phyloP scores from a whole-genome alignment of 768 basidiomycete species.

The Pleurotus tuber-regium region DNA sequence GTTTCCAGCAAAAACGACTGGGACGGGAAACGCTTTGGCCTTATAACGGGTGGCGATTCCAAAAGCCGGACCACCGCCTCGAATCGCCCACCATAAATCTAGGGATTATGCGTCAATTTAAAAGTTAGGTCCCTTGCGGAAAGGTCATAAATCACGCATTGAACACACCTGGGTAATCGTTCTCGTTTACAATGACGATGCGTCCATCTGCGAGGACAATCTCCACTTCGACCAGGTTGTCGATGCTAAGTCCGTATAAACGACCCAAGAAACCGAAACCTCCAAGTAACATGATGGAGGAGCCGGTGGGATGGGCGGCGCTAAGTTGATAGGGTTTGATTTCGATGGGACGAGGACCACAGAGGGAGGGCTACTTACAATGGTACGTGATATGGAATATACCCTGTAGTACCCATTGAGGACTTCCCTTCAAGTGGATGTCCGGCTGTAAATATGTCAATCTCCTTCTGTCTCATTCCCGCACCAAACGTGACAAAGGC shows the following conservation, averaged over 20 bases:
- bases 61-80: constrained; percentile 80
- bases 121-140: too few species aligned
- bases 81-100: constrained; percentile 89
- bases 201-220: constrained; percentile 88
- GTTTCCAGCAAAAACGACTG: constrained; percentile 90
- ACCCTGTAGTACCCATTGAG: constrained; percentile 43
- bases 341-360: constrained; percentile 7
- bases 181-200: constrained; percentile 76
- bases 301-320: constrained; percentile 77
- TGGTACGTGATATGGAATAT: constrained; percentile 78
- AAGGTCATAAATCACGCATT: background rate
- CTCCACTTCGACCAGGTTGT: constrained; percentile 89
- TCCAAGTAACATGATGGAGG: constrained; percentile 78
- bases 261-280: constrained; percentile 89
- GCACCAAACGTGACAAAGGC: constrained; percentile 87
- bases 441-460: constrained; percentile 73
- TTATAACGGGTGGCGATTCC: constrained; percentile 90
- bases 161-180: constrained; percentile 61
- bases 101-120: background rate
- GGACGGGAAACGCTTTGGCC: constrained; percentile 84
- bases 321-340: constrained; percentile 38
- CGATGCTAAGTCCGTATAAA: constrained; percentile 81
- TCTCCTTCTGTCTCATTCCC: constrained; percentile 80
- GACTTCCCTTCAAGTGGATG: constrained; percentile 63
- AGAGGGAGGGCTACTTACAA: constrained; percentile 45